A percentile compares a stretch with the other conserved stretches of the same genome.
phyloP scores from a whole-genome alignment of 345 rosid species.

The Syzygium aqueum region DNA sequence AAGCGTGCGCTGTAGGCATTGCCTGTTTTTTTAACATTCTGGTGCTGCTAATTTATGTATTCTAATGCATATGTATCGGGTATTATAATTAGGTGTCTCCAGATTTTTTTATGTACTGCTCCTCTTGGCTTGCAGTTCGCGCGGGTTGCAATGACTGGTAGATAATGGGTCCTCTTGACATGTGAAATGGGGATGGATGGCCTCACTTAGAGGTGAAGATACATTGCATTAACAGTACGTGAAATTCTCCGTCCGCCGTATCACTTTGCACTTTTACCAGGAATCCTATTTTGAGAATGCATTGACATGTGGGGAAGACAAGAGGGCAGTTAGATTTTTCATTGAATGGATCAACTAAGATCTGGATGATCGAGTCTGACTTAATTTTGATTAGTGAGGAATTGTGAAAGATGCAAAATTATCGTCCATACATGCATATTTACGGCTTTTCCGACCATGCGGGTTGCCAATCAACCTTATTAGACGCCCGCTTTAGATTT shows the following conservation, averaged over 20 bases:
- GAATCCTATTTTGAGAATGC: too few relatives aligned
- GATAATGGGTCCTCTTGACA: background rate
- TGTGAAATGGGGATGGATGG: background rate
- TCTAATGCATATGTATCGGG: background rate
- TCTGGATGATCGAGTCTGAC: background rate
- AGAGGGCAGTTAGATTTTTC: too few relatives aligned
- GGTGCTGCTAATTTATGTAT: background rate
- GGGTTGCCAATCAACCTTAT: too few relatives aligned
- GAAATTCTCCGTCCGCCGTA: too few relatives aligned
- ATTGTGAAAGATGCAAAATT: background rate
- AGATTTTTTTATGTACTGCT: background rate
- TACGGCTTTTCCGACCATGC: background rate
- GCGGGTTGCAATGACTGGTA: background rate
- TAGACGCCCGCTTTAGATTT: too few relatives aligned
- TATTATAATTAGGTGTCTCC: background rate
- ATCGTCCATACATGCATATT: background rate
- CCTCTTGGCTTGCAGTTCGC: background rate
- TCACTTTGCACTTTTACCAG: too few relatives aligned
- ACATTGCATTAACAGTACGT: background rate
- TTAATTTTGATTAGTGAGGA: background rate
- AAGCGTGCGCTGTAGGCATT: background rate
- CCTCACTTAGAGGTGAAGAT: background rate
- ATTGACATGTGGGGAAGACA: too few relatives aligned
- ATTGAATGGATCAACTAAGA: too few relatives aligned
- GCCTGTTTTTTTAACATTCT: background rate